These are phyloP conservation scores for Pleomassaria siparia DNA, from an alignment of 2,329 filamentous ascomycete species.

Conservation along the genomic window DNA sequence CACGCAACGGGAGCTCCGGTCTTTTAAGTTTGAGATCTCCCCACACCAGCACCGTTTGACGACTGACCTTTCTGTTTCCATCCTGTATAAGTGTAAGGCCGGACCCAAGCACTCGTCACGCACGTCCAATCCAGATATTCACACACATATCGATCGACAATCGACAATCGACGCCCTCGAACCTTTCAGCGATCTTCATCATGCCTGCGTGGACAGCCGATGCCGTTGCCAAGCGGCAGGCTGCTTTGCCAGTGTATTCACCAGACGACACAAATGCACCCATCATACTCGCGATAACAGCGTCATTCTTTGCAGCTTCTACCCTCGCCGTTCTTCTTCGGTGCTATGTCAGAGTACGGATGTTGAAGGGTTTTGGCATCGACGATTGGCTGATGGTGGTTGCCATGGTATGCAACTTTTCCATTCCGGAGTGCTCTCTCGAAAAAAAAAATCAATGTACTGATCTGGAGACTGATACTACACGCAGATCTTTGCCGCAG, in stretches of 20 bases:
- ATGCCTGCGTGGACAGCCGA: conserved; percentile 14
- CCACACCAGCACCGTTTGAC: conserved; percentile 1
- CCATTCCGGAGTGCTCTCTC: not conserved
- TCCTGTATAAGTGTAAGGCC: conserved; percentile 11
- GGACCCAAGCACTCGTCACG: conserved; percentile 1
- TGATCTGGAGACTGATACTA: conserved; percentile 1
- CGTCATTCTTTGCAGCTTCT: conserved; percentile 43
- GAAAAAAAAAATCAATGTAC: too few relatives aligned
- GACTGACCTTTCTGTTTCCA: conserved; percentile 1
- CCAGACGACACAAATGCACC: conserved; percentile 30
- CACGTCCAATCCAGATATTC: too few relatives aligned
- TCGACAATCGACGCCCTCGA: conserved; percentile 6
- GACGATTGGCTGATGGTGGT: conserved; percentile 53
- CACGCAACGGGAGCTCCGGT: conserved; percentile 1
- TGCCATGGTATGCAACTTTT: conserved; percentile 39
- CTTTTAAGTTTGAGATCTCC: conserved; percentile 11
- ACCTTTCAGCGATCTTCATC: not conserved
- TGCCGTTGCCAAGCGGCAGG: conserved; percentile 15
- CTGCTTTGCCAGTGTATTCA: conserved; percentile 20
- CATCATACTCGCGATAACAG: conserved; percentile 46
- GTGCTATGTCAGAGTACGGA: conserved; percentile 49
- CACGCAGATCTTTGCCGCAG: conserved; percentile 15
- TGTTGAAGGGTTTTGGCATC: conserved; percentile 52
- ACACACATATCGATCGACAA: conserved; percentile 7
- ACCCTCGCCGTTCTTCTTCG: conserved; percentile 45